These are phyloP conservation scores for Dictyostelium discoideum DNA, from an alignment of 78 protist species.

Conservation along the genomic window dicty_2.7 NC_007089.4:4164501-4165000, in stretches of 20 bases:
- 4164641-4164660: conserved; percentile 59
- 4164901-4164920: conserved; percentile 4
- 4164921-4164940: conserved; percentile 29
- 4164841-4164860: background rate
- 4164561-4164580: conserved; percentile 65
- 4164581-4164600: conserved; percentile 75
- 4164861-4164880: background rate
- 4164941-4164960: conserved; percentile 51
- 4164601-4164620: conserved; percentile 56
- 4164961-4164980: conserved; percentile 58
- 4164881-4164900: conserved; percentile 33
- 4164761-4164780: background rate
- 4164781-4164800: background rate
- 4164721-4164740: conserved; percentile 17
- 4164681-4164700: conserved; percentile 15
- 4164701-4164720: conserved; percentile 24
- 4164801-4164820: conserved; percentile 7
- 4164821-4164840: background rate
- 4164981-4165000: conserved; percentile 47
- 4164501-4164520: conserved; percentile 71
- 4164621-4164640: conserved; percentile 49
- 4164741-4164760: background rate
- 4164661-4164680: conserved; percentile 54
- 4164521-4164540: conserved; percentile 40
- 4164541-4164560: conserved; percentile 53